Evolutionary conservation across 208 protist species (phyloP), one percentile per base, ranked within the genome.

Genomic region (Crithidia sp.): DNA sequence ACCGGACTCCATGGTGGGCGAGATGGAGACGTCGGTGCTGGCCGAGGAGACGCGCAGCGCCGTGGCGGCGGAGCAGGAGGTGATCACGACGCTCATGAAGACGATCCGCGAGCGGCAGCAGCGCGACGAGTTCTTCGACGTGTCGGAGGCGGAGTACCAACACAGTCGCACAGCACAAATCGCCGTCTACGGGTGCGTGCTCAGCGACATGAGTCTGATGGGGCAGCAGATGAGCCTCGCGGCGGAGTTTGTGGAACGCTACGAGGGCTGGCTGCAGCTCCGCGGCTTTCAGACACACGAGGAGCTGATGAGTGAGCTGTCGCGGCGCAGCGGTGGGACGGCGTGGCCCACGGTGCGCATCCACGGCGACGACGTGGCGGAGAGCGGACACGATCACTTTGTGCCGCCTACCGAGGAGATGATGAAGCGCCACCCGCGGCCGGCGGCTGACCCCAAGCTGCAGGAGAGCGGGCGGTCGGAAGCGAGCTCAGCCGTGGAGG

Each of bases 141-240:
- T 84, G 14, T 82, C 74, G 10, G 67, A 77, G 7, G 84, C 86
- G 44, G 79, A 90, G 68, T 59, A 79, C 7, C 55, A 83, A 69
- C 81, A 77, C 54, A 88, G 77, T 64, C 88, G 87, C 55, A 64
- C 60, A 37, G 91, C 91, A 7, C 78, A 85, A 56, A 75, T 90
- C 28, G 81, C 85, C 12, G 88, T 96, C 7, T 96, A 94, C 81
- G 86, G 90, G 36, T 93, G 87, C 66, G 63, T 96, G 52, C 57
- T 90, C 10, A 93, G 87, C 61, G 89, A 96, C 66, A 91, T 91
- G 76, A 86, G 70, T 37, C 81, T 94, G 28, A 88, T 96, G 81
- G 55, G 66, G 2, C 56, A 79, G 49, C 89, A 94, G 58, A 80
- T 89, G 72, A 63, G 58, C 36, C 61, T 85, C 19, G 72, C 68